Conservation (phyloP, 2,329 filamentous ascomycete species). For the Sordariomycetes sp. region DNA sequence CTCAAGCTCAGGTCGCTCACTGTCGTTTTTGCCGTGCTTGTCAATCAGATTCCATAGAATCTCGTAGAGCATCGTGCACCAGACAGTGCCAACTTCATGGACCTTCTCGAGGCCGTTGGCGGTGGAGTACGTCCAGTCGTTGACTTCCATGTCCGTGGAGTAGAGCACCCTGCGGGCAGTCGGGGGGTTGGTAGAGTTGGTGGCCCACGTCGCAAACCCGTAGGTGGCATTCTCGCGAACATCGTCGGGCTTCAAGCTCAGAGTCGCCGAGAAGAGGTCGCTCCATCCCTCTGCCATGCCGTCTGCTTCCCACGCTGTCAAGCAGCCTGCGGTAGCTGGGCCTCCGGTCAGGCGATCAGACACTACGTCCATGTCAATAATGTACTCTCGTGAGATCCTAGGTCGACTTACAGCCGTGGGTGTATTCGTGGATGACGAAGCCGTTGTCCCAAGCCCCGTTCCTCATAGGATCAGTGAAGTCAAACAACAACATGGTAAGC, state of each 20-base stretch:
- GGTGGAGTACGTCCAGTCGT: conserved; percentile 30
- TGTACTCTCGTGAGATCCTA: conserved; percentile 14
- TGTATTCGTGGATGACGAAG: conserved; percentile 45
- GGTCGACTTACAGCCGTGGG: conserved; percentile 24
- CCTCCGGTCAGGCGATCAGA: conserved; percentile 43
- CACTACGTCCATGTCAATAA: conserved; percentile 12
- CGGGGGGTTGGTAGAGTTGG: conserved; percentile 21
- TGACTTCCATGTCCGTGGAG: conserved; percentile 29
- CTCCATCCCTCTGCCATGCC: conserved; percentile 43
- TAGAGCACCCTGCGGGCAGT: conserved; percentile 35
- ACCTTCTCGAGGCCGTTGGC: conserved; percentile 22
- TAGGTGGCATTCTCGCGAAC: conserved; percentile 33
- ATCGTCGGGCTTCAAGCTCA: conserved; percentile 32
- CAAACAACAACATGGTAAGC: conserved; percentile 40
- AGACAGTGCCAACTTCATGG: conserved; percentile 32
- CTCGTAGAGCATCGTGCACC: conserved; percentile 42
- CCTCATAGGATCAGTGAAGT: conserved; percentile 27
- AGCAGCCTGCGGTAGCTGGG: conserved; percentile 34
- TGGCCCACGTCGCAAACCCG: conserved; percentile 35
- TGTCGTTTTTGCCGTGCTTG: conserved; percentile 35
- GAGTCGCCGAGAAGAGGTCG: conserved; percentile 38
- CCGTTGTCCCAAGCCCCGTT: conserved; percentile 43
- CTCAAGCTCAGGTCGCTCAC: conserved; percentile 22
- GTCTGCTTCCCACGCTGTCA: conserved; percentile 29
- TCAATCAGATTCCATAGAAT: conserved; percentile 44